Percentiles rank a stretch among this genome's conserved stretches.
Evolutionary conservation across 2,329 filamentous ascomycete species (phyloP).

Genomic region (Xylariaceae sp.): DNA sequence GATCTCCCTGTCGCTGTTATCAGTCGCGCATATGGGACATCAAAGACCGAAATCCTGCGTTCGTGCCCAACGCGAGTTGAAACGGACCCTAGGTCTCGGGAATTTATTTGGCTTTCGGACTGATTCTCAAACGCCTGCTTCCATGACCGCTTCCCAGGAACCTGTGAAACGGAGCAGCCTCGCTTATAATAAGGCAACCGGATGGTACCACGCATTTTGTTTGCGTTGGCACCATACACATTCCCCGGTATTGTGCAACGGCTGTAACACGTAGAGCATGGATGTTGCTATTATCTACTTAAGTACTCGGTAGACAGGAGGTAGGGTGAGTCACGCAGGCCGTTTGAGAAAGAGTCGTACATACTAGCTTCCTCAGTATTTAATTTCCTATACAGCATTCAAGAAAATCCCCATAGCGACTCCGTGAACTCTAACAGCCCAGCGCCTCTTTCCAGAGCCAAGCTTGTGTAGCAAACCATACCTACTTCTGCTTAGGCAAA

Average conservation of each 20-base stretch:
- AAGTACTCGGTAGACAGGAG: too few species aligned
- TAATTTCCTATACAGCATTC: neutral
- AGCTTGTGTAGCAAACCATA: neutral
- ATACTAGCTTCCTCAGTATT: neutral
- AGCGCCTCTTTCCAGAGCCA: neutral
- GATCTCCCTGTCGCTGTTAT: neutral
- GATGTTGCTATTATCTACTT: neutral
- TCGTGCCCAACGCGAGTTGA: neutral
- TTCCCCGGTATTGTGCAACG: neutral
- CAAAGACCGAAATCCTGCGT: neutral
- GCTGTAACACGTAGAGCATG: neutral
- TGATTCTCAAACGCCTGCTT: neutral
- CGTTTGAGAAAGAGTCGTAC: too few species aligned
- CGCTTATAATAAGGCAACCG: neutral
- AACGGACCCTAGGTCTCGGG: neutral
- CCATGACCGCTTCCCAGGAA: neutral
- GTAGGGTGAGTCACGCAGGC: neutral
- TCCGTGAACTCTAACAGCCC: neutral
- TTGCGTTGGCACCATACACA: neutral
- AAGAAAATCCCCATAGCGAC: neutral
- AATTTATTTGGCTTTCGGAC: neutral
- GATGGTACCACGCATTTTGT: neutral
- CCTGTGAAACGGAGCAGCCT: neutral
- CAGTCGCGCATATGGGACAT: neutral
- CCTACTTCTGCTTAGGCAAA: neutral